Conservation (phyloP, 306 rosid species). For the Boehmeria nivea region DNA sequence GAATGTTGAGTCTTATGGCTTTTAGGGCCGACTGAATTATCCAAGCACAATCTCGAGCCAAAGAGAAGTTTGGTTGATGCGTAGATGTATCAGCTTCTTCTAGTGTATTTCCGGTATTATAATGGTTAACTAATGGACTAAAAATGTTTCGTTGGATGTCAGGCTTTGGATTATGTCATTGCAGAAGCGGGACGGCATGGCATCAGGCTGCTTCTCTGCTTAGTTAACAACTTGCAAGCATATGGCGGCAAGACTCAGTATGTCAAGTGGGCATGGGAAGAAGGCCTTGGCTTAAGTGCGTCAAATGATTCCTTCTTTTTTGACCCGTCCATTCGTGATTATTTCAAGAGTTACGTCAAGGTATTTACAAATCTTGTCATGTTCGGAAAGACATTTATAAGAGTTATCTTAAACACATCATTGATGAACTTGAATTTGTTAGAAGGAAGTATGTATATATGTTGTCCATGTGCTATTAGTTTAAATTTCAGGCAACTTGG, state of each 20-base stretch:
- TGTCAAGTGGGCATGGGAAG: slow-evolving; percentile 99
- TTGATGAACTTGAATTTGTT: background rate
- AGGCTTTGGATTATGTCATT: slow-evolving; percentile 90
- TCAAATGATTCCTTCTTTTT: slow-evolving; percentile 97
- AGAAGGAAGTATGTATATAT: background rate
- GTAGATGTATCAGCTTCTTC: no score
- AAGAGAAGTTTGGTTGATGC: no score
- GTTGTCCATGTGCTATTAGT: background rate
- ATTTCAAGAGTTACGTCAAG: slow-evolving; percentile 83
- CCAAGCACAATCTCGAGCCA: no score
- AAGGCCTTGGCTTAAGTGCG: slow-evolving; percentile 82
- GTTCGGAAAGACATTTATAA: background rate
- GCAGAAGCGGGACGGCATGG: slow-evolving; percentile 83
- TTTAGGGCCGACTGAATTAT: no score
- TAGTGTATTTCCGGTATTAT: no score
- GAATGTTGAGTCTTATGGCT: no score
- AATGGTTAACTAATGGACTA: background rate
- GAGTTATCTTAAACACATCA: background rate
- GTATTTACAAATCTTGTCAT: slow-evolving; percentile 27
- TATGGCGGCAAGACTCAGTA: slow-evolving; percentile 96
- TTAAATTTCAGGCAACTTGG: no score
- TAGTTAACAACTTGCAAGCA: slow-evolving; percentile 86
- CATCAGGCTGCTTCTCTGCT: slow-evolving; percentile 77
- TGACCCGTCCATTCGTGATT: slow-evolving; percentile 75
- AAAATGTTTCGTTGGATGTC: slow-evolving; percentile 30